These are phyloP conservation scores for Aspergillus versicolor DNA, from an alignment of 2,329 filamentous ascomycete species.

Conservation along the genomic window DNA sequence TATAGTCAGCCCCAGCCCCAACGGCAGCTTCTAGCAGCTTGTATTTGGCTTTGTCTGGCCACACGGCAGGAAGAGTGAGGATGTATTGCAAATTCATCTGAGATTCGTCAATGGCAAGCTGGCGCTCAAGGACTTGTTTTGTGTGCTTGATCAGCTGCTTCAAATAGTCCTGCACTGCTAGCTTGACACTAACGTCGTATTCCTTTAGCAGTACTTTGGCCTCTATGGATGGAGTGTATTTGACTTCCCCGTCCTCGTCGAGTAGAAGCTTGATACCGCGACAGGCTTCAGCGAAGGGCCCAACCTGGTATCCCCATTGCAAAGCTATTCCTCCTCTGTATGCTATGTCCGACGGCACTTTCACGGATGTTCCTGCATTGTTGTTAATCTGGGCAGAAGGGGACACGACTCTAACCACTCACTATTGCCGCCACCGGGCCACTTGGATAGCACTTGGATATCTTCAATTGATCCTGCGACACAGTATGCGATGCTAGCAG, in stretches of 20 bases:
- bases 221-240: constrained; percentile 9
- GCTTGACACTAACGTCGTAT: not conserved
- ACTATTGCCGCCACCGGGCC: constrained; percentile 28
- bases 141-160: not conserved
- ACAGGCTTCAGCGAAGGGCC: constrained; percentile 22
- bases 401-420: not conserved
- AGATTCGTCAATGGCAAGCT: constrained; percentile 12
- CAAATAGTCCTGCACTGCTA: constrained; percentile 1
- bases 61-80: constrained; percentile 33
- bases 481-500: constrained; percentile 20
- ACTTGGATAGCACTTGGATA: constrained; percentile 23
- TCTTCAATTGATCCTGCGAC: constrained; percentile 14
- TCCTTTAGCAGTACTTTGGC: not conserved
- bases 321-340: constrained; percentile 7
- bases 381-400: too few relatives aligned
- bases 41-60: constrained; percentile 36
- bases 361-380: constrained; percentile 17
- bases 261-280: constrained; percentile 26
- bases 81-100: constrained; percentile 24
- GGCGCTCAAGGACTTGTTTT: not conserved
- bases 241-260: constrained; percentile 13
- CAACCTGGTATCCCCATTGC: constrained; percentile 26
- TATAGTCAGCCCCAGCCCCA: constrained; percentile 13
- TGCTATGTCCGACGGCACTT: constrained; percentile 20
- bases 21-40: constrained; percentile 24